phyloP scores from a whole-genome alignment of 225 moss, liverwort and hornwort genomes.

The Neckera pumila region DNA sequence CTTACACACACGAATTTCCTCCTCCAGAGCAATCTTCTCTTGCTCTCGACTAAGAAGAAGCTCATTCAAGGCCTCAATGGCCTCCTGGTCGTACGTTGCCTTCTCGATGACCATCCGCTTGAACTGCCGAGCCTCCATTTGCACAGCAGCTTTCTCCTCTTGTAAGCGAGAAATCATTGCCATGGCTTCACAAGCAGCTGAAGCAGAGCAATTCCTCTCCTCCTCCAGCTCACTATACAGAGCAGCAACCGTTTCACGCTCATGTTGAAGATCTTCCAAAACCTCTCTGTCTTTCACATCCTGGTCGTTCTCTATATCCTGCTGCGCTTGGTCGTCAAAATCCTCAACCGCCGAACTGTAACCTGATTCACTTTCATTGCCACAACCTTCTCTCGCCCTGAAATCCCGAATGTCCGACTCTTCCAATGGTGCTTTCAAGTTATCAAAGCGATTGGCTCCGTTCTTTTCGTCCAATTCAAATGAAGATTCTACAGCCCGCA shows the following conservation, averaged over 20 bases:
- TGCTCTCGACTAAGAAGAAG: slow-evolving; percentile 33
- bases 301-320: slow-evolving; percentile 9
- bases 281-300: slow-evolving; percentile 20
- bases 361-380: neutral
- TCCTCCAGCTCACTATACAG: slow-evolving; percentile 41
- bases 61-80: slow-evolving; percentile 35
- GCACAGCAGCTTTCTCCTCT: slow-evolving; percentile 46
- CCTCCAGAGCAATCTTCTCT: slow-evolving; percentile 35
- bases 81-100: slow-evolving; percentile 43
- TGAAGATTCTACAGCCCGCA: neutral
- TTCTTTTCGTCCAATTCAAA: neutral
- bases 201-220: slow-evolving; percentile 33
- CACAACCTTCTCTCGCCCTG: neutral
- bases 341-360: slow-evolving; percentile 1
- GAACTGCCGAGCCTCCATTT: slow-evolving; percentile 48
- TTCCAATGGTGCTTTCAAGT: neutral
- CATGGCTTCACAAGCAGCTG: slow-evolving; percentile 47
- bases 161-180: slow-evolving; percentile 51
- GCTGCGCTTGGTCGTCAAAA: neutral
- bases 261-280: slow-evolving; percentile 17
- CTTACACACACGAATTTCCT: slow-evolving; percentile 29
- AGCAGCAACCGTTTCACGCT: slow-evolving; percentile 25
- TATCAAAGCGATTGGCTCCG: neutral
- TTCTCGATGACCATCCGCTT: slow-evolving; percentile 42
- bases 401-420: neutral